These are phyloP conservation scores for cucumber (Cucumis sativus) DNA, from an alignment of 306 rosid genomes.

Conservation along the genomic window Cucumber_9930_V3 NC_026656.2:21867501-21868000, in stretches of 20 bases:
- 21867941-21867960: not conserved
- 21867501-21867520: too few species aligned
- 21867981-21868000: not conserved
- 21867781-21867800: not conserved
- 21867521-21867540: too few species aligned
- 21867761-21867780: not conserved
- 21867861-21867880: not conserved
- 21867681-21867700: too few species aligned
- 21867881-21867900: not conserved
- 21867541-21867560: too few species aligned
- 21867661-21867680: too few species aligned
- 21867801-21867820: too few species aligned
- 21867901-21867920: not conserved
- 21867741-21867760: not conserved
- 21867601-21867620: too few species aligned
- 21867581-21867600: too few species aligned
- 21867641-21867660: too few species aligned
- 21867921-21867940: not conserved
- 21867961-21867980: not conserved
- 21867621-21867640: too few species aligned
- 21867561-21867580: too few species aligned
- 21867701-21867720: too few species aligned
- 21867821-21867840: not conserved
- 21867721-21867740: not conserved
- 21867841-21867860: not conserved